Conservation (phyloP, 2,329 filamentous ascomycete species). For the Blastomyces gilchristii region DNA sequence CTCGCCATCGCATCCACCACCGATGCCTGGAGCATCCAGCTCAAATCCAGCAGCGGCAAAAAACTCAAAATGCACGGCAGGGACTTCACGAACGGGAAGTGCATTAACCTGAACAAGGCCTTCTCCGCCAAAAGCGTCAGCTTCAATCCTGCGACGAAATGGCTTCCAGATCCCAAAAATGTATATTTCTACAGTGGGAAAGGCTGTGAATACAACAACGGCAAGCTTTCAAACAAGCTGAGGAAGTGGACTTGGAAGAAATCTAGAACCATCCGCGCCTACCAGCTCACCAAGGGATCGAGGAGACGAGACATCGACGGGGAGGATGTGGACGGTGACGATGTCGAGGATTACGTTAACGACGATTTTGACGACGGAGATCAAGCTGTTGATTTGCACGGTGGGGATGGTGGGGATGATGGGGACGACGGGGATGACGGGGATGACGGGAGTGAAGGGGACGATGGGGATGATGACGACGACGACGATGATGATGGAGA, state of each 20-base stretch:
- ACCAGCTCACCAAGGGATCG: not conserved
- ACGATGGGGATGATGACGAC: not conserved
- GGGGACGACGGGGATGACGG: not conserved
- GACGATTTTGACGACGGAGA: not conserved
- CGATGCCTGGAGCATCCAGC: not conserved
- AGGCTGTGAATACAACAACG: not conserved
- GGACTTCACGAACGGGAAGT: slow-evolving; percentile 2
- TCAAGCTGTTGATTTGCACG: not conserved
- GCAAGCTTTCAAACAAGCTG: not conserved
- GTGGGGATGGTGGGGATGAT: not conserved
- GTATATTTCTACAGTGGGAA: not conserved
- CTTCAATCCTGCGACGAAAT: not conserved
- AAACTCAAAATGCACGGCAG: not conserved
- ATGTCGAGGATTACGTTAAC: not conserved
- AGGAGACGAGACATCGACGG: not conserved
- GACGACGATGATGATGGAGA: not conserved
- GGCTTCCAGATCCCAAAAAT: not conserved
- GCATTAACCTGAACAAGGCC: not conserved
- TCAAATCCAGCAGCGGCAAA: not conserved
- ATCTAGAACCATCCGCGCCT: not conserved
- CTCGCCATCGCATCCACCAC: not conserved
- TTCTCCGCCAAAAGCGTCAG: not conserved
- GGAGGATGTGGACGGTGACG: not conserved
- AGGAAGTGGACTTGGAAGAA: not conserved
- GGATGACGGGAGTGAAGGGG: not conserved